Base-by-base conservation (phyloP, 495 filamentous ascomycete genomes). In the Xylaria telfairii region DNA sequence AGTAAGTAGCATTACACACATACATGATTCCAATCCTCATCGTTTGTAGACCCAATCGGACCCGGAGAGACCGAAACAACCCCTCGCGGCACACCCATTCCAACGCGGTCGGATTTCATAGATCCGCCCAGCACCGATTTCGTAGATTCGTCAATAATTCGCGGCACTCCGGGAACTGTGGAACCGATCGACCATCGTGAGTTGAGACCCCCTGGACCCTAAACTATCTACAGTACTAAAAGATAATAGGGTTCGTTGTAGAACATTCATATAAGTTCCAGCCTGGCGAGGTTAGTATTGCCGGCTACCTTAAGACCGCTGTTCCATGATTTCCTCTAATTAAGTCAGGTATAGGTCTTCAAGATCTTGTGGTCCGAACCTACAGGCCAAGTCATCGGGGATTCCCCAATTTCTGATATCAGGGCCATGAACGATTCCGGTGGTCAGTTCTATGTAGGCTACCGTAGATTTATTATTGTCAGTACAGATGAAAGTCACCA, bases 361-460 rank as follows among this genome's bases (percentile, higher is more conserved):
- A 86, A 85, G 67, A 76, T 84, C 2, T 63, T 80, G 21, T 86
- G 84, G 84, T 79, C 81, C 47, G 83, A 86, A 44, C 84, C 84
- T 19, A 71, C 73, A 1, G 83, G 83, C 4, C 75, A 76, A 64
- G 76, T 74, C 15, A 65, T 69, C 19, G 76, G 70, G 13, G 78
- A 79, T 17, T 72, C 72, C 49, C 71, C 75, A 6, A 78, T 78
- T 30, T 82, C 81, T 9, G 75, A 79, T 42, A 64, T 65, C 15
- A 74, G 77, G 8, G 70, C 74, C 67, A 75, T 77, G 15, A 75
- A 68, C 53, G 74, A 72, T 9, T 47, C 71, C 2, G 69, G 72
- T 37, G 81, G 82, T 2, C 57, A 70, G n/a, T 83, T 85, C 26
- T 83, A 83, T 54, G 66, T 82, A 12, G 79, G 82, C 4, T 79